Percentiles rank a stretch among this genome's conserved stretches.
Evolutionary conservation across 768 basidiomycete genomes (phyloP).

Genomic region (Crassisporium funariophilum): DNA sequence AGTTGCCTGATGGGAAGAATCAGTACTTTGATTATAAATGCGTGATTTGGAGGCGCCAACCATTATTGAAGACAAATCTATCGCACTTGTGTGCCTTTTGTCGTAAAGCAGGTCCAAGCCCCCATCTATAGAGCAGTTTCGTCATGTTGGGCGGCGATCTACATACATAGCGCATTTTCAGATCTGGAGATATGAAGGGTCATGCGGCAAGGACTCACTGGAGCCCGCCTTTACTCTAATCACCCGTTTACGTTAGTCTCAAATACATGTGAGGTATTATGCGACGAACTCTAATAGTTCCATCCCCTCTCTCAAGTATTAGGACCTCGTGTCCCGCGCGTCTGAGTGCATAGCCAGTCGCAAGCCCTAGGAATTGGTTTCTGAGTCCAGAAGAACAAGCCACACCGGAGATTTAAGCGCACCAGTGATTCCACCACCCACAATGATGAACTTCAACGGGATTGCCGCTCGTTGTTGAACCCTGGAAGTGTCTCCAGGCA

Average conservation of each 20-base stretch:
- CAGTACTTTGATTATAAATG: too few species aligned
- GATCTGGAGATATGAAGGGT: not conserved
- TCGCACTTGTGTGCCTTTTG: slow-evolving; percentile 37
- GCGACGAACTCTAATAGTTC: not conserved
- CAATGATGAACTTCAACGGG: not conserved
- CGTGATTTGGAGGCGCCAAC: not conserved
- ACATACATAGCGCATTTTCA: not conserved
- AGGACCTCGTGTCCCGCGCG: not conserved
- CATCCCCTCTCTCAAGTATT: not conserved
- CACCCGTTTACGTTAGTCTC: not conserved
- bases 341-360: not conserved
- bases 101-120: slow-evolving; percentile 43
- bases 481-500: too few species aligned
- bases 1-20: slow-evolving; percentile 36
- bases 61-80: slow-evolving; percentile 23
- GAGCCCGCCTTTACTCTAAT: not conserved
- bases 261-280: not conserved
- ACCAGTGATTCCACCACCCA: not conserved
- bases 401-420: not conserved
- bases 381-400: not conserved
- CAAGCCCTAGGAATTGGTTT: not conserved
- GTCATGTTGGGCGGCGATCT: slow-evolving; percentile 56
- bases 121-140: slow-evolving; percentile 56
- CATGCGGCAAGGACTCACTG: not conserved
- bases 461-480: not conserved